Percentiles rank a stretch among this genome's conserved stretches.
Evolutionary conservation across 306 rosid genomes (phyloP).

Genomic region (Quillaja saponaria): DNA sequence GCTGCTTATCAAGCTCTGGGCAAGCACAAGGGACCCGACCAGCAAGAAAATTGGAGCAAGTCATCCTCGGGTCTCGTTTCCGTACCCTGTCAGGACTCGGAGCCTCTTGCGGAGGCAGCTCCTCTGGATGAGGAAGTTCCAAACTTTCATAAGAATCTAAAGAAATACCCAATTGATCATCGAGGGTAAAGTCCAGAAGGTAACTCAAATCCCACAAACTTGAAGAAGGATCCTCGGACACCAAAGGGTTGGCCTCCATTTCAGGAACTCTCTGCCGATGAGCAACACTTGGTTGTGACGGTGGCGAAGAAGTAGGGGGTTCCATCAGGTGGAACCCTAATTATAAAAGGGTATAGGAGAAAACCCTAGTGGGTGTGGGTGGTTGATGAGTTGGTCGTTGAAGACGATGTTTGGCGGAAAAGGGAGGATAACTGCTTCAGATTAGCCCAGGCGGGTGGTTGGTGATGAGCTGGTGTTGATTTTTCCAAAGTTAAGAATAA

Average conservation of each 20-base stretch:
- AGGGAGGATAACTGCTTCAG: not conserved
- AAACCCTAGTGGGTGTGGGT: not conserved
- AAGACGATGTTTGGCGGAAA: slow-evolving; percentile 22
- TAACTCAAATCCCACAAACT: slow-evolving; percentile 59
- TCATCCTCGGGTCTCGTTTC: slow-evolving; percentile 86
- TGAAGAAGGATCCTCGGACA: slow-evolving; percentile 33
- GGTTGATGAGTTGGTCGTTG: slow-evolving; percentile 10
- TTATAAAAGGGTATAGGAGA: not conserved
- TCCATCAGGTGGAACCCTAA: slow-evolving; percentile 13
- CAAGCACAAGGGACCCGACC: slow-evolving; percentile 94
- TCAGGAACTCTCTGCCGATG: slow-evolving; percentile 13
- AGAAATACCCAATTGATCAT: slow-evolving; percentile 28
- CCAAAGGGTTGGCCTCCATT: slow-evolving; percentile 37
- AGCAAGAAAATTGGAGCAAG: slow-evolving; percentile 81
- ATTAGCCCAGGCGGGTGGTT: slow-evolving; percentile 14
- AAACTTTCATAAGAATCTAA: slow-evolving; percentile 6
- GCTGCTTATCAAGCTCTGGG: slow-evolving; percentile 75
- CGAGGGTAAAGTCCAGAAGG: slow-evolving; percentile 54
- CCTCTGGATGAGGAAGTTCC: not conserved
- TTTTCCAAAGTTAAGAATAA: no score
- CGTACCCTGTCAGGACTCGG: slow-evolving; percentile 41
- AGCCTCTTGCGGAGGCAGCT: slow-evolving; percentile 3
- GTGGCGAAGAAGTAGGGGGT: not conserved
- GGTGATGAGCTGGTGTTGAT: slow-evolving; percentile 2
- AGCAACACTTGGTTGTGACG: not conserved